These are phyloP conservation scores for Sclerotinia sclerotiorum DNA, from an alignment of 2,329 filamentous ascomycete genomes.

Conservation along the genomic window DNA sequence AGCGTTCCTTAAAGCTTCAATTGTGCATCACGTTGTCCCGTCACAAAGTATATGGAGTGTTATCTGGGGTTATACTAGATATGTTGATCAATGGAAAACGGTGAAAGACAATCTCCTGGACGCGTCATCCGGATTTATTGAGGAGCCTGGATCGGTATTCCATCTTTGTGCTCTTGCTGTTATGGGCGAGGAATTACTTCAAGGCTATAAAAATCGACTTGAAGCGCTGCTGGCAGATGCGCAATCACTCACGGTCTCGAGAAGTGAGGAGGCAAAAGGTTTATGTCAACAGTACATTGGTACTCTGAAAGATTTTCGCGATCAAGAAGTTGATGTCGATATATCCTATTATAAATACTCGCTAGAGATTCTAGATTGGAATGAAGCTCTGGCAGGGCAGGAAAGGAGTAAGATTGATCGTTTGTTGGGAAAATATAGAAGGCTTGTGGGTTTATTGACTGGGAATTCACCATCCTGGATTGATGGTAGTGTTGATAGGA, in stretches of 20 bases:
- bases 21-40: constrained; percentile 9
- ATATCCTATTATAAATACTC: constrained; percentile 31
- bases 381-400: constrained; percentile 20
- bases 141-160: constrained; percentile 26
- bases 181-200: constrained; percentile 29
- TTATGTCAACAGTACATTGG: constrained; percentile 25
- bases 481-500: constrained; percentile 6
- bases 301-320: constrained; percentile 30
- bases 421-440: constrained; percentile 17
- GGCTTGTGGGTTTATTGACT: constrained; percentile 16
- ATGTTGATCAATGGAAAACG: constrained; percentile 28
- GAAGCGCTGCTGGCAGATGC: not conserved
- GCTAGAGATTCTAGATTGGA: constrained; percentile 28
- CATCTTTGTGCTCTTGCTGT: constrained; percentile 29
- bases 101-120: constrained; percentile 26
- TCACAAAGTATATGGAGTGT: constrained; percentile 19
- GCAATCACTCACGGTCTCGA: not conserved
- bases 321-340: constrained; percentile 24
- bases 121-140: constrained; percentile 22
- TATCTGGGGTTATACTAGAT: constrained; percentile 20
- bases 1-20: constrained; percentile 27
- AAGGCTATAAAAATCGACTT: constrained; percentile 20
- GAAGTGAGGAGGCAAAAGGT: constrained; percentile 1
- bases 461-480: constrained; percentile 9
- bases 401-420: constrained; percentile 14